Conservation (phyloP, 2,329 filamentous ascomycete species). For the Emergomyces pasteurianus region DNA sequence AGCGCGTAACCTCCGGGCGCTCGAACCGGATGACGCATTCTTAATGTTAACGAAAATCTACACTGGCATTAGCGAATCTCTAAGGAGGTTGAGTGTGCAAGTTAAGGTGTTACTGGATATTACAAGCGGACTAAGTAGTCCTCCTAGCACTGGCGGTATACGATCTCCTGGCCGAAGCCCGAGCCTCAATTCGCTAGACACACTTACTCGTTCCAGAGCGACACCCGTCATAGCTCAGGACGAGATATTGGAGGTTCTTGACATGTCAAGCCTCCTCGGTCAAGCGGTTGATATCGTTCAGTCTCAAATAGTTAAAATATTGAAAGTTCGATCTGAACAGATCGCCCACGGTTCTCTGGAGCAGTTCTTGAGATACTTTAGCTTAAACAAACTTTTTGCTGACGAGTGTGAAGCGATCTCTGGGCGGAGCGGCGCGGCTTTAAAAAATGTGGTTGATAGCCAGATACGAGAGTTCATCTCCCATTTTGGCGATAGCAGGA, state of each 20-base stretch:
- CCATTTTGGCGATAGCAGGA: constrained; percentile 44
- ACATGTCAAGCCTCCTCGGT: constrained; percentile 53
- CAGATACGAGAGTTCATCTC: constrained; percentile 53
- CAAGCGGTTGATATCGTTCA: constrained; percentile 57
- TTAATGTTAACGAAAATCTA: constrained; percentile 73
- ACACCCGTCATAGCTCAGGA: constrained; percentile 35
- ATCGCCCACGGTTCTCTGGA: constrained; percentile 43
- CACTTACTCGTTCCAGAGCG: constrained; percentile 21
- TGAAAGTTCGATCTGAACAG: constrained; percentile 52
- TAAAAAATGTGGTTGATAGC: constrained; percentile 50
- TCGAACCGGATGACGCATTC: constrained; percentile 78
- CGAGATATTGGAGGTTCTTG: constrained; percentile 50
- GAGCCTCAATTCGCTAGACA: constrained; percentile 30
- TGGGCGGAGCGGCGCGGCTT: constrained; percentile 45
- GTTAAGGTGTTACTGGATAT: constrained; percentile 92
- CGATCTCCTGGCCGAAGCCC: constrained; percentile 39
- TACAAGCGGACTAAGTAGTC: constrained; percentile 45
- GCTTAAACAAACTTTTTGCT: constrained; percentile 50
- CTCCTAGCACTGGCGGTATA: constrained; percentile 1
- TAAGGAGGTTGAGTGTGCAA: constrained; percentile 76
- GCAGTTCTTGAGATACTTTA: constrained; percentile 51
- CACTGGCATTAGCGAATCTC: constrained; percentile 71
- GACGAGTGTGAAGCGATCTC: constrained; percentile 57
- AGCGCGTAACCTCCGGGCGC: constrained; percentile 71
- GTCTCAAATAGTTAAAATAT: constrained; percentile 50